A percentile compares a stretch with the other conserved stretches of the same genome.
These are phyloP conservation scores for Magnaporthiopsis poae DNA, from an alignment of 2,329 filamentous ascomycete species.

Conservation along the genomic window DNA sequence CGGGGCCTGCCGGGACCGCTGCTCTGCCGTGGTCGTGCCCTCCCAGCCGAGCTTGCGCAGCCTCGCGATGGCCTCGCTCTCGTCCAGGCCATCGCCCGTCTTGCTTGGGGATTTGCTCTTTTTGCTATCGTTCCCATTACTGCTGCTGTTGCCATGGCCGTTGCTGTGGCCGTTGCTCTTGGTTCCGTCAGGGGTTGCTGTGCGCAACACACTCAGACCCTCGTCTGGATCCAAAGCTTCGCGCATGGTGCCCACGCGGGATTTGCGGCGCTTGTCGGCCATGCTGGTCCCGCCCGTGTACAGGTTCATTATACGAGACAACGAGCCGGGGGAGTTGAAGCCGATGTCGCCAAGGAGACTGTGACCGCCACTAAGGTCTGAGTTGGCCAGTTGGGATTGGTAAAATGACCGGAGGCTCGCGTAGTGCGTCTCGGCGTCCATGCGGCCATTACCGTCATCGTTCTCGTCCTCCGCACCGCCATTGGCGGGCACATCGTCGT, in stretches of 20 bases:
- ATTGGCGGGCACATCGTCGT: not conserved
- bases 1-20: slow-evolving; percentile 35
- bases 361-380: slow-evolving; percentile 35
- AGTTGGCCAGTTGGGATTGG: slow-evolving; percentile 62
- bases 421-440: slow-evolving; percentile 62
- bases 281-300: slow-evolving; percentile 58
- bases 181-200: not conserved
- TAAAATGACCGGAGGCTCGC: slow-evolving; percentile 70
- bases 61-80: slow-evolving; percentile 49
- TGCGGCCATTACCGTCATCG: slow-evolving; percentile 29
- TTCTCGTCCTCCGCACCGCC: slow-evolving; percentile 14
- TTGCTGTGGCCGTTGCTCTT: not conserved
- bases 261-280: slow-evolving; percentile 54
- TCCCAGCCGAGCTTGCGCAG: slow-evolving; percentile 54
- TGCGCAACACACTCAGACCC: slow-evolving; percentile 48
- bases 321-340: slow-evolving; percentile 65
- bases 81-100: slow-evolving; percentile 38
- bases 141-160: not conserved
- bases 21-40: slow-evolving; percentile 43
- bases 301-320: slow-evolving; percentile 83
- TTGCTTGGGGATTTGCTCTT: not conserved
- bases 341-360: slow-evolving; percentile 41
- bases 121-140: not conserved
- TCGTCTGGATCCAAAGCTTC: slow-evolving; percentile 64
- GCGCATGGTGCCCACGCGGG: slow-evolving; percentile 64